phyloP scores from a whole-genome alignment of 306 rosid genomes.

The Lathyrus aphaca region DNA sequence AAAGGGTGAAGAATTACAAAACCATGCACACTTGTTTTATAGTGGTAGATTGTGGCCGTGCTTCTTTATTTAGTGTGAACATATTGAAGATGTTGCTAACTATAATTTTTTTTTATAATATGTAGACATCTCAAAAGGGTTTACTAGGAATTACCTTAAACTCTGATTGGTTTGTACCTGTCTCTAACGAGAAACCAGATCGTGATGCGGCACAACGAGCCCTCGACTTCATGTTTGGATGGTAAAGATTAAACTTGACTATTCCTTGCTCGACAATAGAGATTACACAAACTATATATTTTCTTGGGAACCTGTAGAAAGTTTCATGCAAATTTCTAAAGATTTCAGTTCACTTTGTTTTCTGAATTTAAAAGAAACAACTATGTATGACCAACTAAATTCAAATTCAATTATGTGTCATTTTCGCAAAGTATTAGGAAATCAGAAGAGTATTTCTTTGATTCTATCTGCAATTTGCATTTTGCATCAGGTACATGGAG shows the following conservation, averaged over 20 bases:
- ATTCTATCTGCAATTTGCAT: constrained; percentile 32
- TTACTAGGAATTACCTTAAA: constrained; percentile 58
- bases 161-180: constrained; percentile 57
- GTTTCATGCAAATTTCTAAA: constrained; percentile 1
- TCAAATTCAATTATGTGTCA: constrained; percentile 14
- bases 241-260: constrained; percentile 49
- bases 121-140: constrained; percentile 69
- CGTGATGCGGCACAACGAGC: constrained; percentile 57
- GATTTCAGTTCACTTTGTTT: constrained; percentile 13
- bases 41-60: constrained; percentile 2
- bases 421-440: constrained; percentile 15
- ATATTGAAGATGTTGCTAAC: constrained; percentile 1
- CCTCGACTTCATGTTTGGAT: constrained; percentile 74
- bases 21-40: background rate
- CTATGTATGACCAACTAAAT: constrained; percentile 6
- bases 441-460: constrained; percentile 11
- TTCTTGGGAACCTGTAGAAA: constrained; percentile 6
- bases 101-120: constrained; percentile 14
- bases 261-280: constrained; percentile 19
- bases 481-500: constrained; percentile 41
- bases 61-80: constrained; percentile 15
- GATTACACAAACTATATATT: constrained; percentile 1
- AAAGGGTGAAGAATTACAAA: constrained; percentile 7
- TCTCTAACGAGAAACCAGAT: constrained; percentile 41
- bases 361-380: constrained; percentile 17